phyloP scores from a whole-genome alignment of 2,329 filamentous ascomycete genomes.

The Fusarium redolens region DNA sequence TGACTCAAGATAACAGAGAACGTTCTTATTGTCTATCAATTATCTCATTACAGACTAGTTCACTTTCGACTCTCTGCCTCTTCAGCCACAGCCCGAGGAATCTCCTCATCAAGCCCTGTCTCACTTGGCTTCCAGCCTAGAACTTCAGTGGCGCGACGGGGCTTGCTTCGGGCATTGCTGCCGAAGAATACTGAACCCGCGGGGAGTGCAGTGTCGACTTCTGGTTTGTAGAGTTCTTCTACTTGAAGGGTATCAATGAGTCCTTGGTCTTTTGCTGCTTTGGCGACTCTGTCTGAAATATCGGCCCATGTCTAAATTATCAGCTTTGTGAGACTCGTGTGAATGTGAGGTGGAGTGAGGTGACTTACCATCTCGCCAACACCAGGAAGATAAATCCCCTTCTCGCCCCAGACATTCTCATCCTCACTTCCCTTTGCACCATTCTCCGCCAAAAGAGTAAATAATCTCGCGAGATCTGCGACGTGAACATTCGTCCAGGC shows the following conservation, averaged over 20 bases:
- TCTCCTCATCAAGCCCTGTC: slow-evolving; percentile 59
- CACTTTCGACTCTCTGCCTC: slow-evolving; percentile 31
- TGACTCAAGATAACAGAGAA: background rate
- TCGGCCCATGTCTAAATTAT: slow-evolving; percentile 45
- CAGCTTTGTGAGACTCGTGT: background rate
- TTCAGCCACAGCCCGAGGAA: slow-evolving; percentile 43
- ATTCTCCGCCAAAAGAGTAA: slow-evolving; percentile 47
- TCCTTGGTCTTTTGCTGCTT: slow-evolving; percentile 43
- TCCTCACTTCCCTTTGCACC: slow-evolving; percentile 39
- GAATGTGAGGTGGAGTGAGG: fast-evolving
- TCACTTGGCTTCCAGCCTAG: slow-evolving; percentile 66
- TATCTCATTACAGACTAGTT: background rate
- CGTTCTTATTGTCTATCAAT: background rate
- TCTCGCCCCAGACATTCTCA: slow-evolving; percentile 50
- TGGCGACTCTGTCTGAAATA: slow-evolving; percentile 46
- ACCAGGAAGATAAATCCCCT: slow-evolving; percentile 53
- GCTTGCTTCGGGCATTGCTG: slow-evolving; percentile 65
- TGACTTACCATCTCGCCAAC: slow-evolving; percentile 45
- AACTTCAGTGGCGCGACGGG: slow-evolving; percentile 62
- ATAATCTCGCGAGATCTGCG: slow-evolving; percentile 47
- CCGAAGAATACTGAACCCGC: slow-evolving; percentile 65
- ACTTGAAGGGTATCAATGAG: slow-evolving; percentile 40
- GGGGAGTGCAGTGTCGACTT: slow-evolving; percentile 57
- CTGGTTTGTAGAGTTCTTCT: slow-evolving; percentile 50
- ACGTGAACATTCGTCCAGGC: slow-evolving; percentile 54